These are phyloP conservation scores for Salvia sclarea DNA, from an alignment of 305 asterid species.

Conservation along the genomic window DNA sequence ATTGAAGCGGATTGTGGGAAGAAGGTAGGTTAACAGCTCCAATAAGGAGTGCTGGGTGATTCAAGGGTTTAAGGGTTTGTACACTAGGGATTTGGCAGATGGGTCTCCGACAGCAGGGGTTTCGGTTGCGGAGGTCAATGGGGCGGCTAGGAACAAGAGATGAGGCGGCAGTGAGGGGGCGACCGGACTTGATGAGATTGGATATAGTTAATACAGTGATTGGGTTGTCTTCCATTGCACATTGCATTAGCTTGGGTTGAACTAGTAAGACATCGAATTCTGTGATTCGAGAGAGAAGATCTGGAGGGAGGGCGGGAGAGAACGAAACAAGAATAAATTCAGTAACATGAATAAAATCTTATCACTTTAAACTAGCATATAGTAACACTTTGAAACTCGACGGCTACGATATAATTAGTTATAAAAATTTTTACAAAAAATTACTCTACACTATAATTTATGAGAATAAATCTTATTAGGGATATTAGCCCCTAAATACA, in stretches of 20 bases:
- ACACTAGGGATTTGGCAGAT: constrained; percentile 34
- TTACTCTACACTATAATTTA: no score
- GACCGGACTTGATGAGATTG: constrained; percentile 54
- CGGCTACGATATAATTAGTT: no score
- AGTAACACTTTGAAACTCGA: no score
- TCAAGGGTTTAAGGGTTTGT: constrained; percentile 60
- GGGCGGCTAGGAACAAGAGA: constrained; percentile 44
- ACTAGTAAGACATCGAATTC: not conserved
- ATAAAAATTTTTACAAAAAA: no score
- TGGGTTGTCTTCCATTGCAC: constrained; percentile 42
- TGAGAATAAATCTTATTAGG: no score
- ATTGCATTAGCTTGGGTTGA: not conserved
- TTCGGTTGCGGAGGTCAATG: constrained; percentile 26
- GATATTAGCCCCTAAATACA: no score
- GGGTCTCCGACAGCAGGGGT: constrained; percentile 21
- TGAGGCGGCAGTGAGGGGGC: constrained; percentile 60
- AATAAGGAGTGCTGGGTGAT: constrained; percentile 41
- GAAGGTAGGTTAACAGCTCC: constrained; percentile 67
- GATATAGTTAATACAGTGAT: constrained; percentile 34
- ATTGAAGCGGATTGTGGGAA: constrained; percentile 31
- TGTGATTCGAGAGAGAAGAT: not conserved
- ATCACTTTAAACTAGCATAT: no score
- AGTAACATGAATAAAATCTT: no score
- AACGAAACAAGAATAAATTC: not conserved
- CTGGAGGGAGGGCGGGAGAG: not conserved